Base-by-base conservation (phyloP, 2,329 filamentous ascomycete genomes). In the Acrocalymma vagum region DNA sequence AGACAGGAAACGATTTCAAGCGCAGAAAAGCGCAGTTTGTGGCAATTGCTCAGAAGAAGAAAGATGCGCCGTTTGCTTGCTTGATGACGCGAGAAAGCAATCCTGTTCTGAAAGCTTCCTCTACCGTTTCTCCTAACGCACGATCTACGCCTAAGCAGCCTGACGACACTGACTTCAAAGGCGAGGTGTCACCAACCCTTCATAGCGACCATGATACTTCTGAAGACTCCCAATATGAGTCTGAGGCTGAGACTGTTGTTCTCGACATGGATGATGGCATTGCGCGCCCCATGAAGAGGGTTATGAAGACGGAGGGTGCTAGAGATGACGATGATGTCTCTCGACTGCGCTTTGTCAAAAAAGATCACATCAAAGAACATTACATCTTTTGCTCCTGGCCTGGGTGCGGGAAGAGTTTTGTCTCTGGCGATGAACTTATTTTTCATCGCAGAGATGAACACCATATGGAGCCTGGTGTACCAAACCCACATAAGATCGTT, bases 191-290 rank as follows among this genome's bases (percentile, higher is more conserved):
- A n/a, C 38, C 36, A 38, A 38, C 53, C 29, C 58, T 48, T 25
- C 58, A 68, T 46, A 62, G 56, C 52, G 44, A 62, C 48, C 45
- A 56, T 39, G 34, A 21, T 35, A 30, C 48, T 42, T 45, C 53
- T 25, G 58, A 63, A 28, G 66, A 72, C 43, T 69, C 63, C 23
- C 63, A 68, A 36, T 70, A 70, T 50, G 72, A 75, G 51, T 77
- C 74, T 11, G 76, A 78, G 60, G 76, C 75, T 35, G 76, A 78
- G 62, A 78, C 76, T 21, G 70, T 77, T 42, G 73, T 78, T 24
- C 66, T 76, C 32, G 71, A 65, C 51, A 47, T 55, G 31, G 65
- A 71, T 20, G 67, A 72, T 46, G 70, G 75, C 53, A 63, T 65
- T 38, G 54, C 63, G 25, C 27, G 9, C 30, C 63, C 66, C 38